phyloP scores from a whole-genome alignment of 2,329 filamentous ascomycete species.

The Simplicillium sp. region DNA sequence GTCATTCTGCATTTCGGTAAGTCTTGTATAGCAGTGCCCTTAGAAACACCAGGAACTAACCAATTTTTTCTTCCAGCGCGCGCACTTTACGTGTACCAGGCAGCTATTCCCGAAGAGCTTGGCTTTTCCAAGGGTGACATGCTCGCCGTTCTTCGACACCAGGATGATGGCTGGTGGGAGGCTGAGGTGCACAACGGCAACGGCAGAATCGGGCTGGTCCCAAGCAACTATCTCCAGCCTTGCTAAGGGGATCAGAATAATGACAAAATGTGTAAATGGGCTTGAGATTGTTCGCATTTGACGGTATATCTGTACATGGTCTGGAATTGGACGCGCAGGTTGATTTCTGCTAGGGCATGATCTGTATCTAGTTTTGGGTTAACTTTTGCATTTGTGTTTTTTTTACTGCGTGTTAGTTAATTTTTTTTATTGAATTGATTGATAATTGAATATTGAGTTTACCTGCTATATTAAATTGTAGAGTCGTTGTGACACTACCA shows the following conservation, averaged over 20 bases:
- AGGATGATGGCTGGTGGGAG: conserved; percentile 99
- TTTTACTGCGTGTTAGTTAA: not conserved
- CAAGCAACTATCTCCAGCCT: conserved; percentile 58
- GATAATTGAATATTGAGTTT: not conserved
- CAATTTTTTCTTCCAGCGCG: conserved; percentile 60
- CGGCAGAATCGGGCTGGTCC: conserved; percentile 51
- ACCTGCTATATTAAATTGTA: too few species aligned
- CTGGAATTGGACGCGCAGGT: not conserved
- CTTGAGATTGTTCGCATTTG: not conserved
- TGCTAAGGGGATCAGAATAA: conserved; percentile 21
- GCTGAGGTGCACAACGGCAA: conserved; percentile 73
- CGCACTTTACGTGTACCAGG: conserved; percentile 87
- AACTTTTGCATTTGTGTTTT: not conserved
- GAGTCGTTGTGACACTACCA: too few species aligned
- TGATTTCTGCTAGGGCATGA: not conserved
- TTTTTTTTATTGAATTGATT: not conserved
- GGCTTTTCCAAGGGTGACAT: conserved; percentile 89
- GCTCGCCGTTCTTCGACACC: conserved; percentile 76
- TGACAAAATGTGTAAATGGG: not conserved
- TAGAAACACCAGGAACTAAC: not conserved
- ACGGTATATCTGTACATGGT: not conserved
- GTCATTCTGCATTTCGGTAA: conserved; percentile 90
- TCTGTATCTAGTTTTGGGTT: not conserved
- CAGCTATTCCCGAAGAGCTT: conserved; percentile 90
- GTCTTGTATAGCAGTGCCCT: conserved; percentile 23